Evolutionary conservation across 768 basidiomycete species (phyloP), one percentile per base, ranked within the genome.

Genomic region (Filobasidium floriforme): DNA sequence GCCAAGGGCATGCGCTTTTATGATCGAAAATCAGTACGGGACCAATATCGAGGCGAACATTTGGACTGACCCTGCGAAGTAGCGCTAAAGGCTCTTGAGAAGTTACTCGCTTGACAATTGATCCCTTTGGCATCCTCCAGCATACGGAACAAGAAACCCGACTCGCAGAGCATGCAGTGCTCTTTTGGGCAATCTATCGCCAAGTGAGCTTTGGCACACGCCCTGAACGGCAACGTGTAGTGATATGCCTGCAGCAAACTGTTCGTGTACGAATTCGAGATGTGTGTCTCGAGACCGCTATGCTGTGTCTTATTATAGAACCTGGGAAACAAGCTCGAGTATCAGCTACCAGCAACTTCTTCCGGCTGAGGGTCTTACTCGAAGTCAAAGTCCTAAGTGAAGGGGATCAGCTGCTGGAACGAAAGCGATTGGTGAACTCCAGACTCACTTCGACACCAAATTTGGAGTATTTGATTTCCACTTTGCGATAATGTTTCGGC

Each of bases 391-490:
- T 99, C 94, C 49, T 62, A 41, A 19, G 22, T 4, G 14, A 44
- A 49, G 4, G 18, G 4, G 28, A 41, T 60, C n/a, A 40, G 32
- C 32, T 37, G 32, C 32, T 3, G 49, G 41, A 19, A 22, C 11
- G 24, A 44, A 49, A 4, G 18, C 1, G 28, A 5, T 60, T 22
- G 19, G 2, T 32, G 7, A 60, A 37, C 26, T 24, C 24, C n/a
- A 28, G 19, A 10, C 61, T 44, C 15, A 62, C 61, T 75, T 97
- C 94, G 19, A 98, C 90, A 4, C 94, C 94, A 73, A 99, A 99
- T 73, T 93, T 94, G 44, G 90, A 93, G 76, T 99, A 99, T 78
- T 93, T 91, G 73, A 99, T 99, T 79, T 97, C 93, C 18, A 96
- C 92, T 72, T 87, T 88, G 66, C 89, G 86, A 77, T 96, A 99